Base-by-base conservation (phyloP, 306 rosid species). In the Neltuma alba region DNA sequence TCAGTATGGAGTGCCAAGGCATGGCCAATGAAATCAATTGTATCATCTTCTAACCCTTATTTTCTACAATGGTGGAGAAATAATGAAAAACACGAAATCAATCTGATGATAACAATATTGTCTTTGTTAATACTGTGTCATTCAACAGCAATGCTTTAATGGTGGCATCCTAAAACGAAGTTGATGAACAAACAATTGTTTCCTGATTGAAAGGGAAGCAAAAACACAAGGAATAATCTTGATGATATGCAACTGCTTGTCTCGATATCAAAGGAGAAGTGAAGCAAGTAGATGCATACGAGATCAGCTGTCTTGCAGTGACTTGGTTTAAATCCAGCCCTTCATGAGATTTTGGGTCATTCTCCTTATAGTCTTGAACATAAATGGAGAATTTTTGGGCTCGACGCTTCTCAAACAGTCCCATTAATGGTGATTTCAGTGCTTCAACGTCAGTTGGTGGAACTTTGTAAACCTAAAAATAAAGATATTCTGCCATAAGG, bases 361-460 rank as follows among this genome's bases (percentile, higher is more conserved):
- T 41, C 14, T 41, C 45, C 14, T 41, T 14, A 41, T 41, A 41
- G 45, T 9, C 45, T 41, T 41, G 45, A 14, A 41, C 45, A 41
- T 41, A 9, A 41, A 9, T 41, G 45, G 10, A 9, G 45, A 41
- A 41, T 11, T 41, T 7, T 41, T 3, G 45, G 10, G 45, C 45
- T 41, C 45, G 14, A 41, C 2, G 45, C 45, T 9, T 41, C 45
- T 41, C 45, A 41, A 41, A 41, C 12, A 92, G 33, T 30, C 94
- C 97, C 94, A 90, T 92, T 31, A 92, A 87, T 11, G 85, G 89
- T 73, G 94, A 92, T 78, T 87, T 90, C 65, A 92, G 85, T 33
- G 97, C 94, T 83, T 92, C 94, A 45, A 92, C 93, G 63, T 92
- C 97, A 60, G 83, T 90, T 48, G 94, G 93, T 41, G 97, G 97